Base-by-base conservation (phyloP, 1,284 basidiomycete genomes). In the Ustilago hordei region DNA sequence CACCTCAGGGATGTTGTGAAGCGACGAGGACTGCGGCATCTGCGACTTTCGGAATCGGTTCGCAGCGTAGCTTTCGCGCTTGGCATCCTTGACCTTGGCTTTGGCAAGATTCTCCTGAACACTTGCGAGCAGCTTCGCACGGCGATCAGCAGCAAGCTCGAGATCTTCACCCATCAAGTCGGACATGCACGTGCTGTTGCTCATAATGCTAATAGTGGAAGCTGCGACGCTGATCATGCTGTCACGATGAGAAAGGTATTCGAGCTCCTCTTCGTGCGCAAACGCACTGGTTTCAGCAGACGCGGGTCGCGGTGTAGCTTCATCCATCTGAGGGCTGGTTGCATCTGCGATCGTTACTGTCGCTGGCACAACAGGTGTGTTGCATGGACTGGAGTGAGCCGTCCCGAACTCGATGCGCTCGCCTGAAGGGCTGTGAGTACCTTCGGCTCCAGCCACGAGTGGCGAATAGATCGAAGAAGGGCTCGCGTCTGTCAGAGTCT, bases 101-200 rank as follows among this genome's bases (percentile, higher is more conserved):
- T 73, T 74, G 36, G 60, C 63, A 34, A 71, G 32, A 56, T 79
- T 79, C 55, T 70, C 47, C 59, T 79, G 74, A 6, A 79, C 74
- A 34, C 69, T 73, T 36, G 73, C 74, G 5, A 79, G 69, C 12
- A 79, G 65, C 61, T 68, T 76, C 38, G 74, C 55, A 3, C 77
- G 60, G 32, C 77, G 69, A 31, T 74, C 68, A 8, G 74, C 77
- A 3, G 77, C 71, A 5, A 56, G 38, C 15, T 71, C 75, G 45
- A 71, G 53, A 35, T 75, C 71, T 15, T 76, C 77, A n/a, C 77
- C 64, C 58, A 76, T 57, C 52, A 68, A 43, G 60, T 79, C 77
- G 9, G 77, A 73, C 63, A 57, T 63, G 68, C 69, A 73, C 6
- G 72, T 75, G 66, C 75, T 72, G 65, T 74, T 78, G 75, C 74